Evolutionary conservation across 1,284 basidiomycete species (phyloP).

Genomic region (Leucoagaricus sp.): DNA sequence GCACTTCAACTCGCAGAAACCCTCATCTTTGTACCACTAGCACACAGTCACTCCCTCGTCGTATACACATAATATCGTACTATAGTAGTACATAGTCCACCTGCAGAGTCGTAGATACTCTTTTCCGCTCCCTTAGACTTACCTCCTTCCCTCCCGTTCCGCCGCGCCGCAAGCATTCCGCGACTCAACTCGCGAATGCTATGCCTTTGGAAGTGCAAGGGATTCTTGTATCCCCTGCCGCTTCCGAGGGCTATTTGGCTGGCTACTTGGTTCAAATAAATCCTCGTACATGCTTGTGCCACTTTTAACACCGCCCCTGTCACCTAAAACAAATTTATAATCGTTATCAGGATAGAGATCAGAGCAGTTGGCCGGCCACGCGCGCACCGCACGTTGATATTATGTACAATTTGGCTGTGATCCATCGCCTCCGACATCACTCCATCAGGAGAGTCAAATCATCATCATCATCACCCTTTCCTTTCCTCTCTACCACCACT

Average conservation of each 20-base stretch:
- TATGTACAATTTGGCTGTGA: neutral
- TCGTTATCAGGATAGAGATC: neutral
- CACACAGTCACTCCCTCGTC: neutral
- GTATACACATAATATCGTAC: constrained; percentile 1
- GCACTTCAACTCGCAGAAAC: constrained; percentile 42
- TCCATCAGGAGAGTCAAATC: neutral
- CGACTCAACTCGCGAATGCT: constrained; percentile 17
- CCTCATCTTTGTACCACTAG: constrained; percentile 1
- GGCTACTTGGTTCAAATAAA: neutral
- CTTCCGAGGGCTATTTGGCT: neutral
- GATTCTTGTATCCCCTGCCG: neutral
- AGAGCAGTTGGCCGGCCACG: neutral
- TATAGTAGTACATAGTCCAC: neutral
- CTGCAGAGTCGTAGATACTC: too few relatives aligned
- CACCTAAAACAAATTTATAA: neutral
- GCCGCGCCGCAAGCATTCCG: neutral
- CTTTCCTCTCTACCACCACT: neutral
- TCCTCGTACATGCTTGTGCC: too few relatives aligned
- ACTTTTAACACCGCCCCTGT: neutral
- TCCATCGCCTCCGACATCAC: neutral
- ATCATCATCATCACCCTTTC: too few relatives aligned
- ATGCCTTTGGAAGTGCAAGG: too few relatives aligned
- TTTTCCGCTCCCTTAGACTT: neutral
- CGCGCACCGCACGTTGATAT: neutral
- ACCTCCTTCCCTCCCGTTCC: neutral